A percentile compares a stretch with the other conserved stretches of the same genome.
phyloP scores from a whole-genome alignment of 1,284 basidiomycete species.

The Exobasidium rhododendri region DNA sequence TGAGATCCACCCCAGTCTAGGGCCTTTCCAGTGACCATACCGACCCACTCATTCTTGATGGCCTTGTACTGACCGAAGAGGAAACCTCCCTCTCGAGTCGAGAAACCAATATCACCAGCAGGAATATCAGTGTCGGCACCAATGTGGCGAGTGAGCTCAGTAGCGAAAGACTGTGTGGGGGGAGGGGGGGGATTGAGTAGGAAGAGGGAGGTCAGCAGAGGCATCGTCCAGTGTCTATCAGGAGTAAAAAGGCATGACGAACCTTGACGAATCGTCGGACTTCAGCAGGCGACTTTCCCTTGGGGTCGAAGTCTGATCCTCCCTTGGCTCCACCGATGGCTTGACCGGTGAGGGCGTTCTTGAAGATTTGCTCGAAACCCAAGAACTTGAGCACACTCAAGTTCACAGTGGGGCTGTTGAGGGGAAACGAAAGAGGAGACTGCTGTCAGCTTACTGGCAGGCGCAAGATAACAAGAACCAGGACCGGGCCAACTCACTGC shows the following conservation, averaged over 20 bases:
- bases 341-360: constrained; percentile 76
- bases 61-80: constrained; percentile 64
- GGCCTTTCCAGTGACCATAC: constrained; percentile 76
- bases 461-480: neutral
- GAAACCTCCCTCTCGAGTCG: constrained; percentile 56
- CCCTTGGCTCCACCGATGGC: constrained; percentile 68
- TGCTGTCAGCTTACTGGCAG: constrained; percentile 67
- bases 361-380: constrained; percentile 78
- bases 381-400: constrained; percentile 81
- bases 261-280: constrained; percentile 68
- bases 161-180: constrained; percentile 28
- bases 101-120: constrained; percentile 71
- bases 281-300: constrained; percentile 74
- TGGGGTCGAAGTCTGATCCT: constrained; percentile 72
- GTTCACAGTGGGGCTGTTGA: constrained; percentile 69
- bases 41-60: constrained; percentile 71
- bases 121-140: constrained; percentile 70
- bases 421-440: too few relatives aligned
- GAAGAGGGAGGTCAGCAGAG: neutral
- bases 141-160: constrained; percentile 44
- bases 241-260: constrained; percentile 19
- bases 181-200: neutral
- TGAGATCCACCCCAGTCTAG: constrained; percentile 63
- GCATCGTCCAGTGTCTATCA: neutral
- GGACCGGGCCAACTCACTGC: neutral